These are phyloP conservation scores for Penicillium sp. DNA, from an alignment of 2,329 filamentous ascomycete species.

Conservation along the genomic window DNA sequence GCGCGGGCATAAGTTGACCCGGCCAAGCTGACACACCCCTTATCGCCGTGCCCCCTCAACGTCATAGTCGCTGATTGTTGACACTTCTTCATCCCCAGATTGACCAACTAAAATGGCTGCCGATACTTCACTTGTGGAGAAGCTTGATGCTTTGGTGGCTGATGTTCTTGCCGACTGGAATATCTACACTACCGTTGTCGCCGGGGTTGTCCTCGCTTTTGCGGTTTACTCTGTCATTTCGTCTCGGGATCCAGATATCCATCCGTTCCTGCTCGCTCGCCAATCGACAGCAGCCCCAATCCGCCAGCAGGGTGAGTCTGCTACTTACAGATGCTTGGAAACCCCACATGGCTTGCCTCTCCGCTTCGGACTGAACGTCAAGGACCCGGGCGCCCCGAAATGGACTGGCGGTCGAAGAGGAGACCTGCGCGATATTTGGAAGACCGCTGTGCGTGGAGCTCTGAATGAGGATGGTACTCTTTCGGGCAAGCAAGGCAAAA, in stretches of 20 bases:
- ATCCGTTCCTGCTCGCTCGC: slow-evolving; percentile 79
- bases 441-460: slow-evolving; percentile 57
- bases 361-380: slow-evolving; percentile 69
- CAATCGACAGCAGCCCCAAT: slow-evolving; percentile 72
- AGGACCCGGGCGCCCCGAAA: slow-evolving; percentile 67
- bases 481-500: slow-evolving; percentile 55
- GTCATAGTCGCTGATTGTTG: slow-evolving; percentile 15
- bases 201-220: slow-evolving; percentile 57
- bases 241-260: slow-evolving; percentile 73
- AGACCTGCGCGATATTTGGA: slow-evolving; percentile 86
- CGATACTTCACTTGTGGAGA: slow-evolving; percentile 50
- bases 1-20: slow-evolving; percentile 18
- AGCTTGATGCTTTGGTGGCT: slow-evolving; percentile 63
- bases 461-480: slow-evolving; percentile 54
- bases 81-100: slow-evolving; percentile 1
- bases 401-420: slow-evolving; percentile 78
- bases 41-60: slow-evolving; percentile 16
- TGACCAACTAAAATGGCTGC: slow-evolving; percentile 30
- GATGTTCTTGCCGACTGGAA: slow-evolving; percentile 72
- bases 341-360: slow-evolving; percentile 77
- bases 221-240: slow-evolving; percentile 63
- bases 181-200: slow-evolving; percentile 63
- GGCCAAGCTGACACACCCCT: slow-evolving; percentile 3
- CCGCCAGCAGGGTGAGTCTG: slow-evolving; percentile 73
- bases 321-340: slow-evolving; percentile 73